A percentile compares a stretch with the other conserved stretches of the same genome.
Evolutionary conservation across 768 basidiomycete species (phyloP).

Genomic region (Leccinum uliginosum): DNA sequence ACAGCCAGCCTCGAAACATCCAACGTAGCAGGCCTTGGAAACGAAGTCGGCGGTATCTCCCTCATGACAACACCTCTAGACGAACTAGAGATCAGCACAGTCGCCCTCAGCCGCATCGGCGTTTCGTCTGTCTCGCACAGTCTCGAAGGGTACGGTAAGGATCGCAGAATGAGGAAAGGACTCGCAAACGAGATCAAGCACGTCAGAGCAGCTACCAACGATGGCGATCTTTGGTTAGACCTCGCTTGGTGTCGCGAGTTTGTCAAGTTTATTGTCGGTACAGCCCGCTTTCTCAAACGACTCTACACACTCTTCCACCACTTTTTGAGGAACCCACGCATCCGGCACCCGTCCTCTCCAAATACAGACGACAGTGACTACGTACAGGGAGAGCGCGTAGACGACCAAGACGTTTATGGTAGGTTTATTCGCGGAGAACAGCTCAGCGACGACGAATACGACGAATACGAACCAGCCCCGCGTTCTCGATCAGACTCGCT

Average conservation of each 20-base stretch:
- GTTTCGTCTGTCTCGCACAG: slow-evolving; percentile 35
- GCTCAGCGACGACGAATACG: slow-evolving; percentile 47
- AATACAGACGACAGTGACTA: slow-evolving; percentile 9
- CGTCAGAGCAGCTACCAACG: slow-evolving; percentile 33
- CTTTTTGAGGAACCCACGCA: slow-evolving; percentile 16
- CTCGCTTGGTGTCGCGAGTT: slow-evolving; percentile 39
- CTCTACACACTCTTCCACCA: slow-evolving; percentile 14
- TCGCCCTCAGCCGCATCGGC: slow-evolving; percentile 40
- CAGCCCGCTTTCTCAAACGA: slow-evolving; percentile 26
- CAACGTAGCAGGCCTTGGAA: slow-evolving; percentile 64
- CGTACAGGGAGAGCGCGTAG: slow-evolving; percentile 13
- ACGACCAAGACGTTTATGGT: slow-evolving; percentile 43
- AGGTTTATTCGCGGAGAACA: slow-evolving; percentile 60
- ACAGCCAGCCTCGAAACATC: slow-evolving; percentile 76
- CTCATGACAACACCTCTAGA: slow-evolving; percentile 11
- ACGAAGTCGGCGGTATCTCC: slow-evolving; percentile 61
- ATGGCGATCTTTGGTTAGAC: slow-evolving; percentile 38
- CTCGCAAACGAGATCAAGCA: slow-evolving; percentile 49
- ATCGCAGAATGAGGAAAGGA: slow-evolving; percentile 30
- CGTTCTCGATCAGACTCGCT: slow-evolving; percentile 19
- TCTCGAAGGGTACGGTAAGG: slow-evolving; percentile 24
- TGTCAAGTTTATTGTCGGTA: slow-evolving; percentile 29
- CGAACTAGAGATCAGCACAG: slow-evolving; percentile 28
- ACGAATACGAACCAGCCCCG: slow-evolving; percentile 30
- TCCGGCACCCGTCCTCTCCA: slow-evolving; percentile 2